phyloP scores from a whole-genome alignment of 805 yeast genomes.

The Ogataea paraovalis region DNA sequence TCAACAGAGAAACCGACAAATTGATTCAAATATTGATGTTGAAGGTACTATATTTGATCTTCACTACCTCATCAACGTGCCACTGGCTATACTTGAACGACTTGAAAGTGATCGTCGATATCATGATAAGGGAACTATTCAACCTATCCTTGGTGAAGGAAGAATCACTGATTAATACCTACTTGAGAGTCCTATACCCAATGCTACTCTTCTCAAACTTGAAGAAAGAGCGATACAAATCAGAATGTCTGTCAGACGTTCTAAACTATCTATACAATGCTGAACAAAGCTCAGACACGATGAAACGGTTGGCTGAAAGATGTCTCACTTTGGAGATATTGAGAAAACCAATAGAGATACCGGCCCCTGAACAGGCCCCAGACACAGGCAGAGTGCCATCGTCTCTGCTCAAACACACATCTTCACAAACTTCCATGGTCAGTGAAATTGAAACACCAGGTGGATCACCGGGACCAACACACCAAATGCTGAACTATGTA shows the following conservation, averaged over 20 bases:
- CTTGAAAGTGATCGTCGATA: conserved; percentile 77
- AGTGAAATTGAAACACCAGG: conserved; percentile 15
- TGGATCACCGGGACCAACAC: background rate
- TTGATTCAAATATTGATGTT: conserved; percentile 73
- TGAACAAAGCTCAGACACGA: conserved; percentile 35
- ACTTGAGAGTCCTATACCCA: conserved; percentile 70
- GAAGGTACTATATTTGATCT: conserved; percentile 69
- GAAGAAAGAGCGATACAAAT: conserved; percentile 52
- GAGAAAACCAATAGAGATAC: conserved; percentile 1
- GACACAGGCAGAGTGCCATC: conserved; percentile 1
- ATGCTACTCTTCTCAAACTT: conserved; percentile 64
- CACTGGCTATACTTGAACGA: conserved; percentile 80
- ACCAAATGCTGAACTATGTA: background rate
- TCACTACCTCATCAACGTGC: conserved; percentile 60
- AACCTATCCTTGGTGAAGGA: conserved; percentile 56
- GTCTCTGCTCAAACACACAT: conserved; percentile 1
- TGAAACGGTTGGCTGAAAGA: conserved; percentile 39
- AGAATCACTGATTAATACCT: conserved; percentile 60
- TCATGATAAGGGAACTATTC: conserved; percentile 72
- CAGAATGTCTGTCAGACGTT: conserved; percentile 46
- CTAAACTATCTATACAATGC: conserved; percentile 43
- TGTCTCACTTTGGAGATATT: conserved; percentile 29
- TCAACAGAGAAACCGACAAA: conserved; percentile 72
- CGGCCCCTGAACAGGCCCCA: background rate
- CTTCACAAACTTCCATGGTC: conserved; percentile 15